phyloP scores from a whole-genome alignment of 768 basidiomycete species.

The Suillus alpinus region DNA sequence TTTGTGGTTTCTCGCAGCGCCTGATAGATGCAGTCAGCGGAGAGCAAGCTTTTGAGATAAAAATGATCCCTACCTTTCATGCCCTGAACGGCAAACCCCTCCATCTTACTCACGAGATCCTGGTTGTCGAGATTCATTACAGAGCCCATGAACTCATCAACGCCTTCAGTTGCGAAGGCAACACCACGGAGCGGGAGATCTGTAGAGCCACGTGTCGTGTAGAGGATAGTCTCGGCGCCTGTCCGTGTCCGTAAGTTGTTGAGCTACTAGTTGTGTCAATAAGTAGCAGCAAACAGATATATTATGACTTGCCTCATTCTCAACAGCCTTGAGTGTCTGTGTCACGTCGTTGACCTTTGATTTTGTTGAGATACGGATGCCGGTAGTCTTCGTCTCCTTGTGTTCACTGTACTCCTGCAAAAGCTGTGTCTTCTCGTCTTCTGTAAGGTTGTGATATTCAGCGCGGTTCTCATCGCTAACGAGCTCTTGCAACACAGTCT shows the following conservation, averaged over 20 bases:
- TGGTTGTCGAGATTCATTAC: conserved; percentile 6
- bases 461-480: neutral
- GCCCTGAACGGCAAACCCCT: conserved; percentile 9
- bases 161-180: neutral
- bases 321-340: conserved; percentile 7
- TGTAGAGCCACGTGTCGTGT: neutral
- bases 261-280: neutral
- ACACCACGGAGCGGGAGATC: conserved; percentile 6
- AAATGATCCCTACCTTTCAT: conserved; percentile 11
- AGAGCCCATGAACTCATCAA: conserved; percentile 7
- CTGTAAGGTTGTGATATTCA: neutral
- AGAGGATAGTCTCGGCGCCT: conserved; percentile 5
- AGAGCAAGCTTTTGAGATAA: neutral
- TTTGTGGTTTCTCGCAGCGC: neutral
- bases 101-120: conserved; percentile 10
- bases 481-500: neutral
- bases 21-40: neutral
- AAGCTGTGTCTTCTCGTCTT: neutral
- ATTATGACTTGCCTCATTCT: conserved; percentile 4
- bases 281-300: neutral
- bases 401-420: neutral
- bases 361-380: conserved; percentile 1
- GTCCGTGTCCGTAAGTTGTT: neutral
- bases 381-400: neutral
- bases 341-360: conserved; percentile 11